Evolutionary conservation across 306 rosid genomes (phyloP).

Genomic region (Canavalia ensiformis): DNA sequence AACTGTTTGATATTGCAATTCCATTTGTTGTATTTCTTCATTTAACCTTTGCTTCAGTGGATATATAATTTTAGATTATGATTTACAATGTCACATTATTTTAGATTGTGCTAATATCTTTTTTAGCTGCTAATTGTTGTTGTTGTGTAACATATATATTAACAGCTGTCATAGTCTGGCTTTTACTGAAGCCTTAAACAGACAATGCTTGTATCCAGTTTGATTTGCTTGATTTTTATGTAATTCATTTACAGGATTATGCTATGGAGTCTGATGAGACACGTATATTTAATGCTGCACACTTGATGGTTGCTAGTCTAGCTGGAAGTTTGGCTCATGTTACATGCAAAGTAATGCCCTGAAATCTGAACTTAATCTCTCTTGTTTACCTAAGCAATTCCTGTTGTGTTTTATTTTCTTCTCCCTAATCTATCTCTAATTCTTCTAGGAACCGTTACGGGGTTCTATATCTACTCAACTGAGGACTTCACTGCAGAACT

Average conservation of each 20-base stretch:
- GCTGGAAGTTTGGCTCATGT: constrained; percentile 99
- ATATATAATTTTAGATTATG: constrained; percentile 3
- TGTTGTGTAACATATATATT: background rate
- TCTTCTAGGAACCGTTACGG: constrained; percentile 88
- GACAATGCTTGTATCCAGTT: constrained; percentile 12
- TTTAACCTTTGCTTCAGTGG: constrained; percentile 14
- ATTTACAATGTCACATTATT: background rate
- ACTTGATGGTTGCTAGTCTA: constrained; percentile 97
- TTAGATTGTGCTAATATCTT: constrained; percentile 15
- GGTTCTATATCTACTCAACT: constrained; percentile 83
- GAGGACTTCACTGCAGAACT: constrained; percentile 82
- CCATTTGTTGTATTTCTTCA: background rate
- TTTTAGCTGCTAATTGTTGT: constrained; percentile 1
- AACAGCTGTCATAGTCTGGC: background rate
- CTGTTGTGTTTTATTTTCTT: constrained; percentile 21
- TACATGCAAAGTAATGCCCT: constrained; percentile 86
- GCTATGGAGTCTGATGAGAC: constrained; percentile 98
- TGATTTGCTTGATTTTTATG: constrained; percentile 29
- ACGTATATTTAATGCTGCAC: constrained; percentile 93
- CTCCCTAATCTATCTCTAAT: constrained; percentile 30
- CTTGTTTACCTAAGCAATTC: constrained; percentile 1
- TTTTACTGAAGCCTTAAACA: background rate
- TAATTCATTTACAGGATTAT: constrained; percentile 74
- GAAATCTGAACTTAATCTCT: constrained; percentile 27
- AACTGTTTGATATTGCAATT: background rate